Evolutionary conservation across 257 asterid genomes (phyloP), one percentile per base, ranked within the genome.

Genomic region (Verbascum thapsus): DNA sequence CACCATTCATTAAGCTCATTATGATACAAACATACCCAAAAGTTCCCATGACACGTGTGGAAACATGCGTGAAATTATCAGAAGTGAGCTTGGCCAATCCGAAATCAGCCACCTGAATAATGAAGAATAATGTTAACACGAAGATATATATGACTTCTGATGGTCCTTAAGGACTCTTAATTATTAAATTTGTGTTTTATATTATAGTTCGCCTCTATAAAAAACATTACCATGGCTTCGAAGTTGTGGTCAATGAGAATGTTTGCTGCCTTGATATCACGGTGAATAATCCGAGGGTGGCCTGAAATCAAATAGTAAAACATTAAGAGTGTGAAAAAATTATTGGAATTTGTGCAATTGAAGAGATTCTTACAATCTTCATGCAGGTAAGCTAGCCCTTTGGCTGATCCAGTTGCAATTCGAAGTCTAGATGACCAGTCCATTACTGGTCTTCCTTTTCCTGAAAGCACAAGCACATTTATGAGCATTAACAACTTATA

Each of bases 21-120:
- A n/a, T 26, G 32, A 26, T 26, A 26, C 2, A 26, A 49, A 74
- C 76, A 41, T 45, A 80, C 94, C 94, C 95, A 35, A 86, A 83
- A 35, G 95, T 86, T 69, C 95, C 95, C 95, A 86, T 86, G 17
- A 86, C 88, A 5, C 95, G 95, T 0, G 95, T 86, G 18, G 95
- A 86, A 43, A 86, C 88, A 54, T 86, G 95, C 63, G 90, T 86
- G 57, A 53, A 47, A 58, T 79, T 83, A 19, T 81, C 95, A 23
- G 86, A 66, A 23, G 90, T 58, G 60, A 85, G 90, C 59, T 85
- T 85, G 8, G 95, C 95, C 74, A 86, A 71, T 45, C 95, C 95
- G 42, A 86, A 86, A 71, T 86, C 90, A 19, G 95, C 95, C 57
- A 86, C 95, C 95, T 86, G 73, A 34, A 71, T 5, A 61, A 56